These are phyloP conservation scores for Xanthoceras sorbifolium DNA, from an alignment of 345 rosid genomes.

Conservation along the genomic window DNA sequence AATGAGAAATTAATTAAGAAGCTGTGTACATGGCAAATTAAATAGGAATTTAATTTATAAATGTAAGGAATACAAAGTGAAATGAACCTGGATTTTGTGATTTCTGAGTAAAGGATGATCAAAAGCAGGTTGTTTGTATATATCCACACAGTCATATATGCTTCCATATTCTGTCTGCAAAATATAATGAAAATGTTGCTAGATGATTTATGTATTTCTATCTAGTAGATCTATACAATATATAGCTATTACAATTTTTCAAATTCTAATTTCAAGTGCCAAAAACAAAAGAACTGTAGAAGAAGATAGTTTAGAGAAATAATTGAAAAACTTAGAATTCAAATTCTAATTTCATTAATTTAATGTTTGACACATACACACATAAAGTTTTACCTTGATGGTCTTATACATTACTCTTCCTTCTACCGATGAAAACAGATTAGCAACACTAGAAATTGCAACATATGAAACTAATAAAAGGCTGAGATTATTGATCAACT, in stretches of 20 bases:
- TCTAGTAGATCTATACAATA: not conserved
- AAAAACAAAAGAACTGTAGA: too few relatives aligned
- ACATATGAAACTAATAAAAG: not conserved
- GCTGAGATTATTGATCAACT: not conserved
- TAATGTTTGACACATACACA: too few relatives aligned
- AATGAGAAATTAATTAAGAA: not conserved
- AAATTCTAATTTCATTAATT: too few relatives aligned
- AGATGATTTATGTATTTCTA: not conserved
- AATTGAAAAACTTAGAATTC: too few relatives aligned
- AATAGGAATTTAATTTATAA: too few relatives aligned
- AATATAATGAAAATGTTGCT: not conserved
- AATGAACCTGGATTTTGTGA: slow-evolving; percentile 14
- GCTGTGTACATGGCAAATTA: too few relatives aligned
- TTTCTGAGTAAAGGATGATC: slow-evolving; percentile 6
- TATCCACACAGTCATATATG: slow-evolving; percentile 14
- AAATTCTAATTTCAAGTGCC: too few relatives aligned
- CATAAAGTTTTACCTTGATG: not conserved
- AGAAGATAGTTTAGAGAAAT: not conserved
- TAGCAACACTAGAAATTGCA: not conserved
- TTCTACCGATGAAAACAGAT: not conserved
- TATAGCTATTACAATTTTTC: not conserved
- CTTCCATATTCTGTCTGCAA: not conserved
- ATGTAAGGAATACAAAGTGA: not conserved
- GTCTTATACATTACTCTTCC: not conserved
- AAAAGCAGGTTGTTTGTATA: slow-evolving; percentile 16